Evolutionary conservation across 257 asterid species (phyloP).

Genomic region (Striga asiatica): DNA sequence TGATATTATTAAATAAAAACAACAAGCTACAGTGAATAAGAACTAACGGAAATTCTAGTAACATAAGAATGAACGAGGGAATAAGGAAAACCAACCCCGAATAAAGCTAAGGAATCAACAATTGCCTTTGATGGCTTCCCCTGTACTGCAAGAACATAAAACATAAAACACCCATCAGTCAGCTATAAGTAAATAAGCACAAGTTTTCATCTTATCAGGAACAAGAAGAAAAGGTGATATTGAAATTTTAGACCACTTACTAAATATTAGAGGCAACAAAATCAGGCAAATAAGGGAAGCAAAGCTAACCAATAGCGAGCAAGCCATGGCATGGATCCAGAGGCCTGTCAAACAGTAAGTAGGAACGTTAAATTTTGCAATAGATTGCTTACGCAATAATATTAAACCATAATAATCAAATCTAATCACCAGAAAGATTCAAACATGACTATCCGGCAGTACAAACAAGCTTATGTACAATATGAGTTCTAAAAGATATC

Average conservation of each 20-base stretch:
- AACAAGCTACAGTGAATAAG: conserved; percentile 9
- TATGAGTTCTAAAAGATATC: too few species aligned
- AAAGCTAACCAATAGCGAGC: conserved; percentile 97
- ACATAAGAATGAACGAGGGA: conserved; percentile 6
- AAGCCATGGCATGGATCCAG: conserved; percentile 86
- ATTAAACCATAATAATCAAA: not conserved
- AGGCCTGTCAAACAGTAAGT: conserved; percentile 45
- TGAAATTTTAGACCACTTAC: conserved; percentile 39
- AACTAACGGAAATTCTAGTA: conserved; percentile 7
- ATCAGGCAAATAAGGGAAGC: conserved; percentile 95
- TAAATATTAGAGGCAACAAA: conserved; percentile 69
- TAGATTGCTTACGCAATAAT: not conserved
- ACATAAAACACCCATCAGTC: not conserved
- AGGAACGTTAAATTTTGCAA: not conserved
- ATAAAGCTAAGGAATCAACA: conserved; percentile 84
- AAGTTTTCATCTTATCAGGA: conserved; percentile 9
- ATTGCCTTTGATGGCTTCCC: conserved; percentile 84
- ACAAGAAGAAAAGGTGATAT: not conserved
- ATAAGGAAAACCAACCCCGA: conserved; percentile 64
- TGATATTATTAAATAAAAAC: not conserved
- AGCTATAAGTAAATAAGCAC: conserved; percentile 14
- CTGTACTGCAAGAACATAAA: conserved; percentile 49
- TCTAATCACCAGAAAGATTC: not conserved
- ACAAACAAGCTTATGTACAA: not conserved
- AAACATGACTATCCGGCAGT: not conserved